A percentile compares a stretch with the other conserved stretches of the same genome.
Conservation (phyloP, 164 flowering plant species). For the Saururus chinensis region DNA sequence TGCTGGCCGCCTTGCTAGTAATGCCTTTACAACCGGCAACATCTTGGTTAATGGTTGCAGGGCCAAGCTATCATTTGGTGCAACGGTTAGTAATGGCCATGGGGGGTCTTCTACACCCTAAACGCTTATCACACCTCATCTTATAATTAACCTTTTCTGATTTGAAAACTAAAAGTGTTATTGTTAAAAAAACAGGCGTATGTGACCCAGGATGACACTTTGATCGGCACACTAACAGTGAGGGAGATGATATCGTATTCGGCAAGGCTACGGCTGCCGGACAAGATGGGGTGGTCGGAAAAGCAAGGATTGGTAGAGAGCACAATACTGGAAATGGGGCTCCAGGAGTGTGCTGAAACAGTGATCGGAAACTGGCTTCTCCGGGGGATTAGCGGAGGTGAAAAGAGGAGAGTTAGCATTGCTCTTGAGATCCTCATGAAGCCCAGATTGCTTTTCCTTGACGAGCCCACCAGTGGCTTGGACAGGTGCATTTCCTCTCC, state of each 20-base stretch:
- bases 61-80: conserved; percentile 79
- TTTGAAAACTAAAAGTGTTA: no score
- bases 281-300: conserved; percentile 61
- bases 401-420: conserved; percentile 86
- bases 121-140: no score
- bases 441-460: conserved; percentile 84
- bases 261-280: conserved; percentile 76
- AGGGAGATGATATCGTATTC: conserved; percentile 80
- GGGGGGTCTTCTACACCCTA: no score
- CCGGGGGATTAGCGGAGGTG: conserved; percentile 94
- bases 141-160: no score
- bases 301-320: conserved; percentile 70
- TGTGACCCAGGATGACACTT: conserved; percentile 90
- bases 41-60: conserved; percentile 75
- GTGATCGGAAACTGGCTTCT: conserved; percentile 90
- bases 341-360: conserved; percentile 86
- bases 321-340: conserved; percentile 88
- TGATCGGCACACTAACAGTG: conserved; percentile 85
- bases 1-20: conserved; percentile 74
- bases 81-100: conserved; percentile 57
- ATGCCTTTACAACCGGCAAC: conserved; percentile 74
- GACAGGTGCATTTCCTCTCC: conserved; percentile 42
- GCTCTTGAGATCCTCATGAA: conserved; percentile 86
- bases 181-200: conserved; percentile 36
- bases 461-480: conserved; percentile 94